phyloP scores from a whole-genome alignment of 1,139 yeast species.

The Yamadazyma mexicana region DNA sequence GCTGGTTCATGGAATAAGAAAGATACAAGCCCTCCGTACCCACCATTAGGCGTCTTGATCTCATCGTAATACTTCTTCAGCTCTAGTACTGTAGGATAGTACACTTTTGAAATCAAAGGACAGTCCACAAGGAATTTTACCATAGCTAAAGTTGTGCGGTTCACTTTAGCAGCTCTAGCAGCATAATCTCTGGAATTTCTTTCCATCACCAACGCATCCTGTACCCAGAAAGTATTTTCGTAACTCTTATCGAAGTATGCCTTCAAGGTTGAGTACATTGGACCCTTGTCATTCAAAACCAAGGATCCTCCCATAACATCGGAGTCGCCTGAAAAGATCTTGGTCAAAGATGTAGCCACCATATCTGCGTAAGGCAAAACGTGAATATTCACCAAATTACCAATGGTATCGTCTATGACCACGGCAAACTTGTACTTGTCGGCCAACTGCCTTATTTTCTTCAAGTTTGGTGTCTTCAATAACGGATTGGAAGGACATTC shows the following conservation, averaged over 20 bases:
- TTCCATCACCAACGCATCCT: constrained; percentile 89
- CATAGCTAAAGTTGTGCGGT: constrained; percentile 60
- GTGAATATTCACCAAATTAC: constrained; percentile 82
- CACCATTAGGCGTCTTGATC: constrained; percentile 69
- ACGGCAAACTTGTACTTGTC: constrained; percentile 71
- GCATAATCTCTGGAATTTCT: constrained; percentile 90
- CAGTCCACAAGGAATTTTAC: constrained; percentile 48
- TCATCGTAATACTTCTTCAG: constrained; percentile 68
- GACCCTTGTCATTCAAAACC: constrained; percentile 69
- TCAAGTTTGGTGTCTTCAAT: constrained; percentile 77
- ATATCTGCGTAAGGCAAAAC: constrained; percentile 82
- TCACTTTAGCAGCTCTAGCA: constrained; percentile 64
- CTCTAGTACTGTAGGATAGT: constrained; percentile 63
- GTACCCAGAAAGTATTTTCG: constrained; percentile 84
- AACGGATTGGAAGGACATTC: constrained; percentile 95
- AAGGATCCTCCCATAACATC: constrained; percentile 95
- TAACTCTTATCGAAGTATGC: constrained; percentile 53
- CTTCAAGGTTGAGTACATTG: constrained; percentile 53
- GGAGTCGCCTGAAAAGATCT: constrained; percentile 91
- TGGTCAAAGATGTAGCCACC: constrained; percentile 84
- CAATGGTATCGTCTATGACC: constrained; percentile 91
- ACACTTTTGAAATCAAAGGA: constrained; percentile 60
- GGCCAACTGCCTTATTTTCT: constrained; percentile 62
- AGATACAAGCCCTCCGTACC: constrained; percentile 91
- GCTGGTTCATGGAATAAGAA: constrained; percentile 66